Percentiles rank a stretch among this genome's conserved stretches.
These are phyloP conservation scores for Mucor piriformis DNA, from an alignment of 371 early-diverging fungal genomes.

Conservation along the genomic window DNA sequence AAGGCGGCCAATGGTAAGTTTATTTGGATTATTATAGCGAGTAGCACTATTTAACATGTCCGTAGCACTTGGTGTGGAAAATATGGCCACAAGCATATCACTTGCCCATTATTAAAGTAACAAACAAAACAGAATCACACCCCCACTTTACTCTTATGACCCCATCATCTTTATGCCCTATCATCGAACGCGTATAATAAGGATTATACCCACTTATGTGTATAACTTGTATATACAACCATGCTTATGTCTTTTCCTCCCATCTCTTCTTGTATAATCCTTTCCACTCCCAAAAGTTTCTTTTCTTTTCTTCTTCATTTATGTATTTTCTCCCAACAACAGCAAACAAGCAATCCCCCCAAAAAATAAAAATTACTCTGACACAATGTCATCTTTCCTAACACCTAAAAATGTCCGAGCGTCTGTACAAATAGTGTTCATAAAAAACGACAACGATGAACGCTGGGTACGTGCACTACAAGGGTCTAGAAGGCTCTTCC, in stretches of 20 bases:
- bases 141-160: too few relatives aligned
- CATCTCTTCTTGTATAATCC: neutral
- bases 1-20: constrained; percentile 30
- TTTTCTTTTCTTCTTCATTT: neutral
- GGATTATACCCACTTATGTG: constrained; percentile 1
- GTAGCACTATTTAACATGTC: constrained; percentile 22
- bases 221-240: constrained; percentile 1
- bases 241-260: neutral
- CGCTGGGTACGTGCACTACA: neutral
- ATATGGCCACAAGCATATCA: constrained; percentile 22
- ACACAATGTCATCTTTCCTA: neutral
- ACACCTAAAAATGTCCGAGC: neutral
- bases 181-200: neutral
- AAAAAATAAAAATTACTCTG: neutral
- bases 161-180: too few relatives aligned
- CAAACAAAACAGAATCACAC: neutral
- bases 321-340: too few relatives aligned
- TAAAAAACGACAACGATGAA: neutral
- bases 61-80: constrained; percentile 29
- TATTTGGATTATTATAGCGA: constrained; percentile 15
- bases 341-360: too few relatives aligned
- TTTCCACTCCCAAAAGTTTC: too few relatives aligned
- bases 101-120: constrained; percentile 30
- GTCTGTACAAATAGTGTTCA: neutral
- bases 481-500: neutral